A percentile compares a stretch with the other conserved stretches of the same genome.
These are phyloP conservation scores for Agrostemma githago DNA, from an alignment of 148 eudicot genomes.

Conservation along the genomic window DNA sequence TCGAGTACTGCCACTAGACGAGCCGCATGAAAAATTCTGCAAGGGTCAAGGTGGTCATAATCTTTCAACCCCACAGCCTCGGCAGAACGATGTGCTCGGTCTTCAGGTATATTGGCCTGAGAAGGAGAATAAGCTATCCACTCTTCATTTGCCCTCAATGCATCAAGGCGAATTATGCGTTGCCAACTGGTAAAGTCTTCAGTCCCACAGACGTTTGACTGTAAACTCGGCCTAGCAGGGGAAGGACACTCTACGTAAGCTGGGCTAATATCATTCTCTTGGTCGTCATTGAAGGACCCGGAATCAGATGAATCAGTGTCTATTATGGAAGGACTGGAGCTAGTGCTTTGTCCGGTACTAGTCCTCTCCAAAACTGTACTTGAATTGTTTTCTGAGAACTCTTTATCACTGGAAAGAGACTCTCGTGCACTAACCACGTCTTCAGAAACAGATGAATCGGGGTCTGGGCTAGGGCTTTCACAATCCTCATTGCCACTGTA, in stretches of 20 bases:
- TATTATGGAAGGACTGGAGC: slow-evolving; percentile 35
- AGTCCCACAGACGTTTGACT: slow-evolving; percentile 32
- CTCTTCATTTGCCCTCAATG: slow-evolving; percentile 83
- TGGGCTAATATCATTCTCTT: slow-evolving; percentile 36
- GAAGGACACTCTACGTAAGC: slow-evolving; percentile 38
- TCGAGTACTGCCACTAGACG: slow-evolving; percentile 87
- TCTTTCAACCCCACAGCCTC: slow-evolving; percentile 78
- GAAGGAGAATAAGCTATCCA: slow-evolving; percentile 58
- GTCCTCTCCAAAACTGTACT: slow-evolving; percentile 37
- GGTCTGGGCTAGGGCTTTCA: slow-evolving; percentile 30
- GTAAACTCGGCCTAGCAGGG: slow-evolving; percentile 35
- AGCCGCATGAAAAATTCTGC: slow-evolving; percentile 83
- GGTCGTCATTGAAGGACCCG: slow-evolving; percentile 66
- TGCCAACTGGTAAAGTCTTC: slow-evolving; percentile 93
- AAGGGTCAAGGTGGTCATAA: slow-evolving; percentile 71
- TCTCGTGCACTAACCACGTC: slow-evolving; percentile 79
- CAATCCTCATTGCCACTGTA: slow-evolving; percentile 34
- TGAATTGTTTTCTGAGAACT: slow-evolving; percentile 35
- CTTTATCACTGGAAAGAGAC: slow-evolving; percentile 76
- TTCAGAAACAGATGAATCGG: slow-evolving; percentile 64
- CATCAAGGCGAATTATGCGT: slow-evolving; percentile 91
- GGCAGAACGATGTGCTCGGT: slow-evolving; percentile 61
- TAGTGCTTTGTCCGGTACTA: slow-evolving; percentile 32
- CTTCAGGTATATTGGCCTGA: slow-evolving; percentile 64
- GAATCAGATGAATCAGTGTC: slow-evolving; percentile 70